A percentile compares a stretch with the other conserved stretches of the same genome.
Conservation (phyloP, 768 basidiomycete species). For the Russula emetica region DNA sequence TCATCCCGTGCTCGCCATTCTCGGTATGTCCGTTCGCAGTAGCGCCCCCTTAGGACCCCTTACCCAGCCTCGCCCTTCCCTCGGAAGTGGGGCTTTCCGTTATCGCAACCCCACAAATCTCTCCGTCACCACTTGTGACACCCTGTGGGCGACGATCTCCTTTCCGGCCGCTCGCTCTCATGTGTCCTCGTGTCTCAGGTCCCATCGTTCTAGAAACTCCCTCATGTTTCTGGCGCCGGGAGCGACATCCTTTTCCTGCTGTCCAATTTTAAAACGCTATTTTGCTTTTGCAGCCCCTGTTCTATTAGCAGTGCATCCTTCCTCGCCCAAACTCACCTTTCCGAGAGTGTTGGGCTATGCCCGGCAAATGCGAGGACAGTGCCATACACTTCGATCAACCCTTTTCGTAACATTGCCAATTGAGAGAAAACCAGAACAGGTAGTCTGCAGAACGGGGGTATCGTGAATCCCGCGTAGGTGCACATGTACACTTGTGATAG, state of each 20-base stretch:
- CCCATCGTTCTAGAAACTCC: background rate
- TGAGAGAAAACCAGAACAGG: background rate
- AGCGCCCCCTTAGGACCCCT: background rate
- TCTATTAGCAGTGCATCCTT: background rate
- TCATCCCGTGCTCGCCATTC: background rate
- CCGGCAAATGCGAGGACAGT: background rate
- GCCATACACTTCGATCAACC: constrained; percentile 7
- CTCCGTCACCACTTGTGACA: background rate
- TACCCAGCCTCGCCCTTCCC: constrained; percentile 1
- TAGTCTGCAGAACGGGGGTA: background rate
- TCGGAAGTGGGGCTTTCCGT: constrained; percentile 6
- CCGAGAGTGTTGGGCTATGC: background rate
- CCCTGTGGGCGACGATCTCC: background rate
- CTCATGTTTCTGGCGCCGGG: background rate
- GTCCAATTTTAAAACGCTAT: constrained; percentile 18
- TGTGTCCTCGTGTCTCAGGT: constrained; percentile 14
- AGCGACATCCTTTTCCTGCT: background rate
- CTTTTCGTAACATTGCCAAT: background rate
- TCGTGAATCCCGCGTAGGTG: background rate
- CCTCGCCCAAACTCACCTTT: background rate
- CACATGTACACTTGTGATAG: background rate
- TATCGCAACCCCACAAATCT: constrained; percentile 18
- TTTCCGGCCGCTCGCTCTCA: background rate
- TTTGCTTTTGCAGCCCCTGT: background rate
- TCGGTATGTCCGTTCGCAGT: constrained; percentile 20